A percentile compares a stretch with the other conserved stretches of the same genome.
These are phyloP conservation scores for Leishmania lainsoni DNA, from an alignment of 208 protist genomes.

Conservation along the genomic window DNA sequence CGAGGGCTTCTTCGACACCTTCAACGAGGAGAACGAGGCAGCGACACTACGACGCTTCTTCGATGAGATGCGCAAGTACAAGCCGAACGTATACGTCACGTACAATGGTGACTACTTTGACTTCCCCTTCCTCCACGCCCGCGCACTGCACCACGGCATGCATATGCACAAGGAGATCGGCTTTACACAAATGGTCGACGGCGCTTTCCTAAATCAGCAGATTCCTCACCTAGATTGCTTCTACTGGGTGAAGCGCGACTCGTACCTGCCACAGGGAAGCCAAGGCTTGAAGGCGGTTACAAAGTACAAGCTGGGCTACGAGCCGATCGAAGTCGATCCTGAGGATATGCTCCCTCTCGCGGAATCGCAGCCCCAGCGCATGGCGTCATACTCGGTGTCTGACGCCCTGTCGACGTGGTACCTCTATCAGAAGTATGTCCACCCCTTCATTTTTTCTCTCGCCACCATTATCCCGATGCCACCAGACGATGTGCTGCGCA, in stretches of 20 bases:
- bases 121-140: conserved; percentile 98
- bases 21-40: conserved; percentile 97
- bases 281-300: conserved; percentile 98
- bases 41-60: conserved; percentile 95
- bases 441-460: conserved; percentile 99
- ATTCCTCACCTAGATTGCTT: conserved; percentile 99
- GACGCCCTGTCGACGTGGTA: conserved; percentile 99
- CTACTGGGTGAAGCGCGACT: conserved; percentile 99
- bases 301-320: conserved; percentile 98
- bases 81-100: conserved; percentile 99
- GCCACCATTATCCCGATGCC: conserved; percentile 99
- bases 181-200: conserved; percentile 79
- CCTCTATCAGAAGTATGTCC: conserved; percentile 99
- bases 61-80: conserved; percentile 95
- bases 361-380: conserved; percentile 93
- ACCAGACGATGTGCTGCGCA: conserved; percentile 98
- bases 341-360: conserved; percentile 99
- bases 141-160: conserved; percentile 86
- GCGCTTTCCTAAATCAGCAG: conserved; percentile 94
- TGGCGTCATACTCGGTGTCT: conserved; percentile 99
- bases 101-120: conserved; percentile 99
- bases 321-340: conserved; percentile 99
- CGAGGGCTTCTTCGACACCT: conserved; percentile 97
- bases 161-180: conserved; percentile 90
- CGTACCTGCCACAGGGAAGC: conserved; percentile 99